Percentiles rank a stretch among this genome's conserved stretches.
Evolutionary conservation across 768 basidiomycete genomes (phyloP).

Genomic region (Boletus rubroflammeus): DNA sequence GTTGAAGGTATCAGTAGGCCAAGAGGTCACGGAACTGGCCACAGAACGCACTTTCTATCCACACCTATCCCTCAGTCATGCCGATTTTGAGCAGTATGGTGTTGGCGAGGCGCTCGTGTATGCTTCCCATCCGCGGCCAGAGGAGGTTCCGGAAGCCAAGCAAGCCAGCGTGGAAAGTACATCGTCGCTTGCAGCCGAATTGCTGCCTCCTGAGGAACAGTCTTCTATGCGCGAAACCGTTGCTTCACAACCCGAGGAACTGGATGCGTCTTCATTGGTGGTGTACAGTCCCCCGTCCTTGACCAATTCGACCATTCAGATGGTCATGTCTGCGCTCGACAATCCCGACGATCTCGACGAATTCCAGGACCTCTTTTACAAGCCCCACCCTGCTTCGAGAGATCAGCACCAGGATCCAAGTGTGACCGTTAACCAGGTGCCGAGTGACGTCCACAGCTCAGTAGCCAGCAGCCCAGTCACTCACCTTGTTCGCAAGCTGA

Average conservation of each 20-base stretch:
- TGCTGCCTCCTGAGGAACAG: not conserved
- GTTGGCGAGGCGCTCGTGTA: constrained; percentile 63
- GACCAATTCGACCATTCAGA: constrained; percentile 37
- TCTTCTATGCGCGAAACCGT: not conserved
- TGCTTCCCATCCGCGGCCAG: constrained; percentile 26
- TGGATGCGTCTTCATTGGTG: constrained; percentile 2
- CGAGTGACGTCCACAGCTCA: constrained; percentile 30
- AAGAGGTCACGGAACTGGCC: not conserved
- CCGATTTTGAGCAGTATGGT: constrained; percentile 47
- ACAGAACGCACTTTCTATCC: not conserved
- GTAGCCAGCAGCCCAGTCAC: constrained; percentile 35
- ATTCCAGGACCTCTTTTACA: constrained; percentile 73
- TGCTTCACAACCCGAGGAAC: constrained; percentile 39
- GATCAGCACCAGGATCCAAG: constrained; percentile 1
- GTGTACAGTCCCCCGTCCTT: constrained; percentile 18
- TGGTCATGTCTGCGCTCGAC: constrained; percentile 46
- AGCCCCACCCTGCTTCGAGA: constrained; percentile 30
- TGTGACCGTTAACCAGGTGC: constrained; percentile 19
- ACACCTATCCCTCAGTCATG: constrained; percentile 27
- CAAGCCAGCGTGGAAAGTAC: not conserved
- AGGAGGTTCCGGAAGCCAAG: not conserved
- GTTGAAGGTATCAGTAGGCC: not conserved
- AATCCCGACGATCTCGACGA: constrained; percentile 66
- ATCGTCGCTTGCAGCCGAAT: not conserved
- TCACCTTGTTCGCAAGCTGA: constrained; percentile 39